These are phyloP conservation scores for Cnidoscolus chayamansa DNA, from an alignment of 441 rosid genomes.

Conservation along the genomic window DNA sequence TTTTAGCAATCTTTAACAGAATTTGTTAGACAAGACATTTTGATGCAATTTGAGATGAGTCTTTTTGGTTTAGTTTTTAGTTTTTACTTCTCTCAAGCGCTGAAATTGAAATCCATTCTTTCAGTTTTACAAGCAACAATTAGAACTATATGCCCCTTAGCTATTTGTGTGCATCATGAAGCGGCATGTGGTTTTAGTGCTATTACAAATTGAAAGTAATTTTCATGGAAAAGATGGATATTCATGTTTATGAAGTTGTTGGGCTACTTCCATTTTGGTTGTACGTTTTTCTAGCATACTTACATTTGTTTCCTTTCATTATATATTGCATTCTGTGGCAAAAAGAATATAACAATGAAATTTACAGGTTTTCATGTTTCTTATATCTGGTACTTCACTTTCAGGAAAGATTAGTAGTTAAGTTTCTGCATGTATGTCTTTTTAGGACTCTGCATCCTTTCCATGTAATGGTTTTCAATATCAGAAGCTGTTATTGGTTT, in stretches of 20 bases:
- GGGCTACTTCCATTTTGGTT: neutral
- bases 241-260: neutral
- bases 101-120: neutral
- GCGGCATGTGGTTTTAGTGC: neutral
- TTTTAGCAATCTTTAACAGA: too few relatives aligned
- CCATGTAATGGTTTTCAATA: neutral
- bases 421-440: neutral
- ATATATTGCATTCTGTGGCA: neutral
- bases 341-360: neutral
- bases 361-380: neutral
- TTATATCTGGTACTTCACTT: neutral
- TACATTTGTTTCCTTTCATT: neutral
- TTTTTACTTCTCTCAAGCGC: neutral
- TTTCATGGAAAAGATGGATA: neutral
- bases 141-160: neutral
- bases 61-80: neutral
- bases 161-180: neutral
- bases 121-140: neutral
- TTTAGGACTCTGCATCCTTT: neutral
- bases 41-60: neutral
- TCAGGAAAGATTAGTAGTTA: neutral
- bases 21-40: too few relatives aligned
- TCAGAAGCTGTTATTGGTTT: neutral
- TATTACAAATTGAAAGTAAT: neutral
- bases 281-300: neutral